These are phyloP conservation scores for Aspergillus ochraceoroseus DNA, from an alignment of 2,329 filamentous ascomycete species.

Conservation along the genomic window DNA sequence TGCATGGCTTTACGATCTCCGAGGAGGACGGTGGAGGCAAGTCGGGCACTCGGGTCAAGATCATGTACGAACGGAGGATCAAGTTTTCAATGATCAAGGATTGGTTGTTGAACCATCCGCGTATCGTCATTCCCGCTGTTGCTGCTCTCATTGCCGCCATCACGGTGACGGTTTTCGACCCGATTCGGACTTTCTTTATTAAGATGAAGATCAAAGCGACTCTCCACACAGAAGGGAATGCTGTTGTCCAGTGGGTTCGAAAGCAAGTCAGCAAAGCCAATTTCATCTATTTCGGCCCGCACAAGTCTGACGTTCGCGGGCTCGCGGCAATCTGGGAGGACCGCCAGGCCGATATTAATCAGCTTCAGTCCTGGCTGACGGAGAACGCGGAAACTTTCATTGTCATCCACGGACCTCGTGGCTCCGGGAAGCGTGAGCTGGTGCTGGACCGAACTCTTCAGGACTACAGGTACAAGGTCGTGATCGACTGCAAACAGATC, in stretches of 20 bases:
- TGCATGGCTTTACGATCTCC: slow-evolving; percentile 74
- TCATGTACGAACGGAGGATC: slow-evolving; percentile 76
- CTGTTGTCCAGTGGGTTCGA: slow-evolving; percentile 74
- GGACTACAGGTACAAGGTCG: slow-evolving; percentile 68
- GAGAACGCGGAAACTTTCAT: slow-evolving; percentile 90
- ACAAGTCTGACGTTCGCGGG: slow-evolving; percentile 59
- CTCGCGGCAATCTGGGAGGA: slow-evolving; percentile 84
- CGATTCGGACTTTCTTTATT: slow-evolving; percentile 89
- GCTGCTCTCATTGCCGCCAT: slow-evolving; percentile 76
- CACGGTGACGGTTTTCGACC: slow-evolving; percentile 87
- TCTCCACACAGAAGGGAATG: slow-evolving; percentile 68
- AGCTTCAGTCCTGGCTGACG: slow-evolving; percentile 77
- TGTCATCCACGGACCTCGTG: slow-evolving; percentile 84
- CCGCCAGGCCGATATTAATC: slow-evolving; percentile 72
- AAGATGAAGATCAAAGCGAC: slow-evolving; percentile 77
- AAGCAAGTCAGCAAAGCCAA: slow-evolving; percentile 52
- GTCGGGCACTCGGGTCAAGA: slow-evolving; percentile 67
- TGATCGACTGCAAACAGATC: slow-evolving; percentile 90
- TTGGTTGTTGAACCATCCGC: slow-evolving; percentile 79
- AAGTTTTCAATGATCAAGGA: slow-evolving; percentile 77
- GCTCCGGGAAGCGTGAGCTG: slow-evolving; percentile 84
- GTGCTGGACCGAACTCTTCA: slow-evolving; percentile 79
- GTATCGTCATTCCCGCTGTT: slow-evolving; percentile 77
- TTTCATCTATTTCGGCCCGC: slow-evolving; percentile 40
- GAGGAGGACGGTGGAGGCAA: slow-evolving; percentile 69